Conservation (phyloP, 306 rosid species). For the Senna tora region DNA sequence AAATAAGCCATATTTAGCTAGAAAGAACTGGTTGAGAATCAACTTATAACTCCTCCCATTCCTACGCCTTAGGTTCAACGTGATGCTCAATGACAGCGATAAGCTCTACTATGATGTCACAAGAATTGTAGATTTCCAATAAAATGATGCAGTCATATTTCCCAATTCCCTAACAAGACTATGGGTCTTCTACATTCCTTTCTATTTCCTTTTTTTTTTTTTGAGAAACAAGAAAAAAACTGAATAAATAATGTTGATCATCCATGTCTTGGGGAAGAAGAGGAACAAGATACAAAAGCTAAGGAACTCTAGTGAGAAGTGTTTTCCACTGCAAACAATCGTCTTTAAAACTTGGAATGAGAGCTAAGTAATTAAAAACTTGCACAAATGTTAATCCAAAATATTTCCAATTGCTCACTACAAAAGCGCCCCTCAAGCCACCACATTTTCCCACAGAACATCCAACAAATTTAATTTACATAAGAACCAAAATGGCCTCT, state of each 20-base stretch:
- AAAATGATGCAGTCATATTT: neutral
- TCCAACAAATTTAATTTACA: neutral
- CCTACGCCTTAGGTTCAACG: neutral
- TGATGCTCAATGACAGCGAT: neutral
- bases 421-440: constrained; percentile 41
- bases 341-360: constrained; percentile 55
- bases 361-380: constrained; percentile 59
- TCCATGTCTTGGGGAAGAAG: neutral
- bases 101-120: neutral
- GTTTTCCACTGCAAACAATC: constrained; percentile 59
- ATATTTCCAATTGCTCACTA: constrained; percentile 29
- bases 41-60: neutral
- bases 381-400: constrained; percentile 15
- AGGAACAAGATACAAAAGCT: constrained; percentile 11
- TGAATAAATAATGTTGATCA: neutral
- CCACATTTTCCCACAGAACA: constrained; percentile 32
- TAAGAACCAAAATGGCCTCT: constrained; percentile 50
- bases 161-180: no score
- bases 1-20: neutral
- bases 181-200: neutral
- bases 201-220: neutral
- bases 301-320: constrained; percentile 42
- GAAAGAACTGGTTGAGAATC: neutral
- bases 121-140: neutral
- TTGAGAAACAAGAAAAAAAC: neutral